Percentiles rank a stretch among this genome's conserved stretches.
phyloP scores from a whole-genome alignment of 768 basidiomycete species.

The Clavaria fumosa region DNA sequence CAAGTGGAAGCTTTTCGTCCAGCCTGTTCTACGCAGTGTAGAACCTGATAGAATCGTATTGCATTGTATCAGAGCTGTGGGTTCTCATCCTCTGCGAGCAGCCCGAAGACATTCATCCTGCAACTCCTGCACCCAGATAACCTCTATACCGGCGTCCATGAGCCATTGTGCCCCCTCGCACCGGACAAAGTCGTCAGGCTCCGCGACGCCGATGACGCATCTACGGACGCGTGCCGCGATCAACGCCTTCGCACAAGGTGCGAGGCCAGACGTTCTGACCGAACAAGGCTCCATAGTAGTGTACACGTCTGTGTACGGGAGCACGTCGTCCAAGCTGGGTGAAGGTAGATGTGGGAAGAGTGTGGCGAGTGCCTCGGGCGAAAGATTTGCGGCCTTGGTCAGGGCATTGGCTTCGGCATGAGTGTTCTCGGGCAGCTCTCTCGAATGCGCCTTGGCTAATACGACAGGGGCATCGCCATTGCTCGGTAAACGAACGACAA shows the following conservation, averaged over 20 bases:
- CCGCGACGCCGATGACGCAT: constrained; percentile 79
- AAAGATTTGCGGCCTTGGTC: constrained; percentile 42
- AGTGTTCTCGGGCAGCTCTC: constrained; percentile 87
- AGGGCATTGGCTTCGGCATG: constrained; percentile 96
- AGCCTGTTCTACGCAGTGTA: too few relatives aligned
- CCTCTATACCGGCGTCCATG: constrained; percentile 52
- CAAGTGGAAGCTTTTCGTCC: too few relatives aligned
- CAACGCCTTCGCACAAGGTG: constrained; percentile 76
- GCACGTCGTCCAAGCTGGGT: constrained; percentile 29
- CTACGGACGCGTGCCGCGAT: constrained; percentile 52
- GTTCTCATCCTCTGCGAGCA: constrained; percentile 60
- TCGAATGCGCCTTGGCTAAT: constrained; percentile 72
- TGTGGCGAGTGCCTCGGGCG: constrained; percentile 26
- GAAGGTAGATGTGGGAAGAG: constrained; percentile 24
- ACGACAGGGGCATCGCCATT: constrained; percentile 28
- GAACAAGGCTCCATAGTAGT: constrained; percentile 98
- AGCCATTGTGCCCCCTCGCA: constrained; percentile 78
- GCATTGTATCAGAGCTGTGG: too few relatives aligned
- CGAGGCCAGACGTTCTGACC: constrained; percentile 68
- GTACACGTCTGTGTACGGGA: constrained; percentile 59
- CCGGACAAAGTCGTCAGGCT: constrained; percentile 87
- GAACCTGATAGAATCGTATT: too few relatives aligned
- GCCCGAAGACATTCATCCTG: constrained; percentile 68
- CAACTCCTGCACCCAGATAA: constrained; percentile 60
- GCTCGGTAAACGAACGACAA: constrained; percentile 35